These are phyloP conservation scores for Glebionis coronaria DNA, from an alignment of 129 eudicot genomes.

Conservation along the genomic window DNA sequence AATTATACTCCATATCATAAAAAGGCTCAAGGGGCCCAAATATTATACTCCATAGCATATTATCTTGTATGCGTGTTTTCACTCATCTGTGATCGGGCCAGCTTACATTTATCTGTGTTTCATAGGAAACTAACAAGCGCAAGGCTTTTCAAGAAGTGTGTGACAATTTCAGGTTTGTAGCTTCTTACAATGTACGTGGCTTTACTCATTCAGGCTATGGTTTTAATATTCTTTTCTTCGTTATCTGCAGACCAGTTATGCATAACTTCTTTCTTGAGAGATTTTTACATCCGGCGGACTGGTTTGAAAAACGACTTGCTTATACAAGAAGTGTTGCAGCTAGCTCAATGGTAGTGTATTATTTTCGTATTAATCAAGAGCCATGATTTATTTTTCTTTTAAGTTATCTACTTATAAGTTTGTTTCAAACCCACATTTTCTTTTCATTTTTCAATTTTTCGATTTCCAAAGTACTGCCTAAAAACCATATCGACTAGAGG, in stretches of 20 bases:
- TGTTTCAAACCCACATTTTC: slow-evolving; percentile 1
- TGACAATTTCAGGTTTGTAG: slow-evolving; percentile 70
- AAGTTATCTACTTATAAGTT: slow-evolving; percentile 6
- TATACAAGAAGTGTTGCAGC: slow-evolving; percentile 98
- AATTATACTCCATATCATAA: neutral
- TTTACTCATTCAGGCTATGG: neutral
- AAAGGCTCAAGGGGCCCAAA: neutral
- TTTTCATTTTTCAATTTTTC: neutral
- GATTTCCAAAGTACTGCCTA: neutral
- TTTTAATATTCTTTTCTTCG: slow-evolving; percentile 1
- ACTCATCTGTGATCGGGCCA: neutral
- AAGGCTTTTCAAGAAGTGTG: slow-evolving; percentile 86
- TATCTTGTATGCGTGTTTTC: neutral
- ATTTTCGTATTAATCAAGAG: neutral
- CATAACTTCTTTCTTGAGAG: slow-evolving; percentile 92
- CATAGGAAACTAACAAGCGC: slow-evolving; percentile 82
- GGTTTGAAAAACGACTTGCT: slow-evolving; percentile 98
- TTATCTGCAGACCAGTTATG: slow-evolving; percentile 87
- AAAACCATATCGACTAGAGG: neutral
- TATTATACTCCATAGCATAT: no score
- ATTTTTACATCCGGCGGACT: slow-evolving; percentile 85
- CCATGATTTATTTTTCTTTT: slow-evolving; percentile 6
- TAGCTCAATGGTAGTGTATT: slow-evolving; percentile 79
- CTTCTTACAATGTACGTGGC: slow-evolving; percentile 6
- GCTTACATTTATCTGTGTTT: slow-evolving; percentile 7